These are phyloP conservation scores for Colletotrichum sp. DNA, from an alignment of 2,329 filamentous ascomycete genomes.

Conservation along the genomic window DNA sequence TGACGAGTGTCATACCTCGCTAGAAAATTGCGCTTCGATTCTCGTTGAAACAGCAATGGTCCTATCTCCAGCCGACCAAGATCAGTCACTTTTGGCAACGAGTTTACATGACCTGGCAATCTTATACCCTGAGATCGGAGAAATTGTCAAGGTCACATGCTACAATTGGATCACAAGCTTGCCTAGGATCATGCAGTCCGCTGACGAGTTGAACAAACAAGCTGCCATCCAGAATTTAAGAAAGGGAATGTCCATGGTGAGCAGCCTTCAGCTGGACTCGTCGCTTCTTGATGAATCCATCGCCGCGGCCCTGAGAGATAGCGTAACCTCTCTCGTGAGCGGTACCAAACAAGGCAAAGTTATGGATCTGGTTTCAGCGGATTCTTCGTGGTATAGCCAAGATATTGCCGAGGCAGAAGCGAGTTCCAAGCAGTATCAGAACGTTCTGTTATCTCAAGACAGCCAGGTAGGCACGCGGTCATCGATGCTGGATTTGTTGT, in stretches of 20 bases:
- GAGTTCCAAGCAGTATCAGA: conserved; percentile 52
- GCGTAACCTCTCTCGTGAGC: conserved; percentile 57
- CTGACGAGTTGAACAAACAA: conserved; percentile 80
- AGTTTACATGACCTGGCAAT: conserved; percentile 66
- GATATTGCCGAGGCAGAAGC: conserved; percentile 27
- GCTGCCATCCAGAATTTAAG: conserved; percentile 78
- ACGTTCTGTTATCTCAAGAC: conserved; percentile 67
- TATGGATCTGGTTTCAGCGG: conserved; percentile 33
- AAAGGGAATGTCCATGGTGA: conserved; percentile 71
- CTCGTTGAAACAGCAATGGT: conserved; percentile 84
- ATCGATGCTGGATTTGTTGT: conserved; percentile 64
- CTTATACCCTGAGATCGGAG: conserved; percentile 66
- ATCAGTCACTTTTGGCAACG: conserved; percentile 44
- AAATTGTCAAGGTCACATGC: conserved; percentile 71
- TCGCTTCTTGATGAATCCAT: conserved; percentile 71
- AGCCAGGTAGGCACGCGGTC: conserved; percentile 68
- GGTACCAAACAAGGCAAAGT: conserved; percentile 34
- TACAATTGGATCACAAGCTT: conserved; percentile 85
- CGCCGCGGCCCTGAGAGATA: conserved; percentile 74
- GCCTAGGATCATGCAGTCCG: conserved; percentile 81
- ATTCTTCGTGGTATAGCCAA: conserved; percentile 32
- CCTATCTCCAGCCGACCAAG: conserved; percentile 59
- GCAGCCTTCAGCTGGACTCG: conserved; percentile 67
- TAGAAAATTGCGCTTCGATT: conserved; percentile 72
- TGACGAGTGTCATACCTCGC: conserved; percentile 77